A percentile compares a stretch with the other conserved stretches of the same genome.
These are phyloP conservation scores for Coniferiporia weirii DNA, from an alignment of 1,284 basidiomycete genomes.

Conservation along the genomic window DNA sequence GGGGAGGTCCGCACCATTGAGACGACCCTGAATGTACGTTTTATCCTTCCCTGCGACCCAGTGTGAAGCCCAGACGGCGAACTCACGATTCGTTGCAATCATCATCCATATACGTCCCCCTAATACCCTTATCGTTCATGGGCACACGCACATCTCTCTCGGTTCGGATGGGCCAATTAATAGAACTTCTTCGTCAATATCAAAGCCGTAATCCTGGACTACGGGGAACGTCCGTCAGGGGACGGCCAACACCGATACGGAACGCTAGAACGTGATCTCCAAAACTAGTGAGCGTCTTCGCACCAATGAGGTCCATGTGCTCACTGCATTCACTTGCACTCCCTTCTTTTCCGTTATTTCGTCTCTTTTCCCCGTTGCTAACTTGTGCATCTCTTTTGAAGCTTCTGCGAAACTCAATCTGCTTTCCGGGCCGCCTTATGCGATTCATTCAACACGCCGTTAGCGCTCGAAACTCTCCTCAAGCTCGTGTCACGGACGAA, in stretches of 20 bases:
- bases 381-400: slow-evolving; percentile 27
- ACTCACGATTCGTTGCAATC: slow-evolving; percentile 1
- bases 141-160: slow-evolving; percentile 15
- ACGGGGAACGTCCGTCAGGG: slow-evolving; percentile 41
- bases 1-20: slow-evolving; percentile 89
- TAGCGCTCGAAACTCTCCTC: slow-evolving; percentile 72
- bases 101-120: not conserved
- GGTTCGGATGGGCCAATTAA: not conserved
- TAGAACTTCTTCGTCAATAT: slow-evolving; percentile 94
- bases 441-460: slow-evolving; percentile 96
- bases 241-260: slow-evolving; percentile 64
- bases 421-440: slow-evolving; percentile 88
- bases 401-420: slow-evolving; percentile 71
- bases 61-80: slow-evolving; percentile 9
- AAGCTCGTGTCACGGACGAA: slow-evolving; percentile 88
- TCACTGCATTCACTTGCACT: not conserved
- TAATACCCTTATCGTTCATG: slow-evolving; percentile 14
- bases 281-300: slow-evolving; percentile 44
- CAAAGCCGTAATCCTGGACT: slow-evolving; percentile 72
- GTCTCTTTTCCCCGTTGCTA: slow-evolving; percentile 18
- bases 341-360: slow-evolving; percentile 10
- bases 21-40: slow-evolving; percentile 76
- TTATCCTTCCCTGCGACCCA: not conserved
- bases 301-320: not conserved
- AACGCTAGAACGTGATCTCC: slow-evolving; percentile 60